Evolutionary conservation across 768 basidiomycete genomes (phyloP).

Genomic region (Lactarius tabidus): DNA sequence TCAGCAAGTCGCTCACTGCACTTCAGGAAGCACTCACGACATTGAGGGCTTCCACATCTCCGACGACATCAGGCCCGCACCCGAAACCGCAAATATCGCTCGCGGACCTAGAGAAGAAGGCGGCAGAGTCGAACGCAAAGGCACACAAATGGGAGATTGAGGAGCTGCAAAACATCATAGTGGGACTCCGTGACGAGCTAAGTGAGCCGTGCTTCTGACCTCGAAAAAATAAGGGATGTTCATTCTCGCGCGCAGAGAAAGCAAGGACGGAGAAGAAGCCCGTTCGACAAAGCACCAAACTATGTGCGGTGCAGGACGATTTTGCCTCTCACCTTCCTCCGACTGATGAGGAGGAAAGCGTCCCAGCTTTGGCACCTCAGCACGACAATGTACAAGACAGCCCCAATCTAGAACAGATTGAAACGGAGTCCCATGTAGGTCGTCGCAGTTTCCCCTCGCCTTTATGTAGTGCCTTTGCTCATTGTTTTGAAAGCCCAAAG

Average conservation of each 20-base stretch:
- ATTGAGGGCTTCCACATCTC: not conserved
- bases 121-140: slow-evolving; percentile 25
- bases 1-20: slow-evolving; percentile 29
- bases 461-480: not conserved
- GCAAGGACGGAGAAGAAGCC: slow-evolving; percentile 46
- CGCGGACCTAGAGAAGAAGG: slow-evolving; percentile 14
- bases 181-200: slow-evolving; percentile 52
- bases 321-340: slow-evolving; percentile 22
- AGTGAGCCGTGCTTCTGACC: slow-evolving; percentile 38
- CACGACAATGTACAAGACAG: not conserved
- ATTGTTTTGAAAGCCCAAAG: not conserved
- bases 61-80: not conserved
- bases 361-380: slow-evolving; percentile 4
- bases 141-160: slow-evolving; percentile 43
- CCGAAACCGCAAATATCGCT: slow-evolving; percentile 14
- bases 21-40: slow-evolving; percentile 28
- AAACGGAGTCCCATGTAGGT: not conserved
- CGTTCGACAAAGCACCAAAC: slow-evolving; percentile 27
- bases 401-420: not conserved
- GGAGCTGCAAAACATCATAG: slow-evolving; percentile 48
- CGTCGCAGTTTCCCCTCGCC: not conserved
- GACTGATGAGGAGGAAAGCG: slow-evolving; percentile 38
- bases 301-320: not conserved
- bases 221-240: not conserved
- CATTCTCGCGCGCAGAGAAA: slow-evolving; percentile 18